A percentile compares a stretch with the other conserved stretches of the same genome.
Conservation (phyloP, 495 filamentous ascomycete genomes). For the Peziza echinospora region DNA sequence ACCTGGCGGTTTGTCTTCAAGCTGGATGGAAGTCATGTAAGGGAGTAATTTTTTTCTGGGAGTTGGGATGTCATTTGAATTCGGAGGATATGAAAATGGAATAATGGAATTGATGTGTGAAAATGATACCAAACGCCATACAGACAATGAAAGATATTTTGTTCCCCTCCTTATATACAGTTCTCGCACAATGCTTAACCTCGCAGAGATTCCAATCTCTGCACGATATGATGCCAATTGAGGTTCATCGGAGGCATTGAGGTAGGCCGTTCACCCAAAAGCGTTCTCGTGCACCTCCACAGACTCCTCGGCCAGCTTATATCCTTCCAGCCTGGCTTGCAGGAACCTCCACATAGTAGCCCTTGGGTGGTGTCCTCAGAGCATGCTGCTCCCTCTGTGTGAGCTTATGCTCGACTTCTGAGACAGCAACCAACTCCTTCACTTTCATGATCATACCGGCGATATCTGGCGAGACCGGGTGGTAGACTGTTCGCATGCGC, state of each 20-base stretch:
- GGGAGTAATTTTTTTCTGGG: too few species aligned
- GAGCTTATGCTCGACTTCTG: constrained; percentile 54
- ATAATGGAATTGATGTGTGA: too few species aligned
- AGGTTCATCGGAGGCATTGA: too few species aligned
- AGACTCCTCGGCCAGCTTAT: not conserved
- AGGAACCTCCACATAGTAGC: constrained; percentile 57
- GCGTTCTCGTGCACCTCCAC: not conserved
- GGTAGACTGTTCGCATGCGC: constrained; percentile 76
- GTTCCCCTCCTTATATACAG: not conserved
- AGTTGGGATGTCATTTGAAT: too few species aligned
- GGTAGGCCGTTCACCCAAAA: too few species aligned
- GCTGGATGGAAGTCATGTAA: too few species aligned
- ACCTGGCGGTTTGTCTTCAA: too few species aligned
- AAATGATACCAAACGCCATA: too few species aligned
- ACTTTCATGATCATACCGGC: constrained; percentile 96
- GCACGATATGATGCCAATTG: too few species aligned
- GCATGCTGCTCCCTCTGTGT: constrained; percentile 51
- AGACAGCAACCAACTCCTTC: constrained; percentile 78
- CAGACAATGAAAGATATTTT: not conserved
- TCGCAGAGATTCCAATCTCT: not conserved
- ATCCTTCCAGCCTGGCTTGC: not conserved
- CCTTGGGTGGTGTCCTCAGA: constrained; percentile 55
- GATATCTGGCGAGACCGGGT: constrained; percentile 58
- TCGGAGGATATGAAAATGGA: too few species aligned
- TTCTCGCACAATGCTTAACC: not conserved